Evolutionary conservation across 495 filamentous ascomycete genomes (phyloP).

Genomic region (Saxophila tyrrhenica): DNA sequence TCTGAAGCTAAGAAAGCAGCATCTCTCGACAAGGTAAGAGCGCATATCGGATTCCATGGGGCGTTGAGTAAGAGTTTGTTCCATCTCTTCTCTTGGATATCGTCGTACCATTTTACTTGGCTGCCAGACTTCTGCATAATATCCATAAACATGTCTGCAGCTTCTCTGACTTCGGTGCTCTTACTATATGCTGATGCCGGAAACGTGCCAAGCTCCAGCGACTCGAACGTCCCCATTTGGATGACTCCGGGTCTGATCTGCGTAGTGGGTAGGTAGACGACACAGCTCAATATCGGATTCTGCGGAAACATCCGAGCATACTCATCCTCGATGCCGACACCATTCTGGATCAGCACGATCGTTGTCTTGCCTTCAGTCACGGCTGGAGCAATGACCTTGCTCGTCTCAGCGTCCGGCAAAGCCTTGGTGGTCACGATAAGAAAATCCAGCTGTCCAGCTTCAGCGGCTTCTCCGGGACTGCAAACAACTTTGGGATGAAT

Average conservation of each 20-base stretch:
- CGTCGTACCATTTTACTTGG: conserved; percentile 31
- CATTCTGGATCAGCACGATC: conserved; percentile 46
- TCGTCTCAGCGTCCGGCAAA: conserved; percentile 20
- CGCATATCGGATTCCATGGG: conserved; percentile 43
- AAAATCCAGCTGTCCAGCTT: conserved; percentile 35
- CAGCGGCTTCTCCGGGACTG: conserved; percentile 29
- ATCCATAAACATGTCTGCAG: conserved; percentile 29
- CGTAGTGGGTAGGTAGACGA: conserved; percentile 39
- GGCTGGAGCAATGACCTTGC: conserved; percentile 33
- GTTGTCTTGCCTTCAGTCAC: conserved; percentile 31
- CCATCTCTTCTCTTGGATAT: conserved; percentile 44
- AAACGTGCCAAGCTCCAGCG: conserved; percentile 38
- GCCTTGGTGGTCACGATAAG: conserved; percentile 40
- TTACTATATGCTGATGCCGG: conserved; percentile 25
- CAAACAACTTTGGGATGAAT: conserved; percentile 33
- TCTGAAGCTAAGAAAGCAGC: conserved; percentile 33
- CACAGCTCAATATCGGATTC: conserved; percentile 36
- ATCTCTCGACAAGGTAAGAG: conserved; percentile 36
- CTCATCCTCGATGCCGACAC: conserved; percentile 43
- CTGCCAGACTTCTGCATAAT: conserved; percentile 32
- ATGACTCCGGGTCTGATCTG: conserved; percentile 29
- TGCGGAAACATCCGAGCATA: conserved; percentile 34
- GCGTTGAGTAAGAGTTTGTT: conserved; percentile 41
- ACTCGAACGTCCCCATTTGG: conserved; percentile 26
- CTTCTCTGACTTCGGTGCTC: conserved; percentile 19